Percentiles rank a stretch among this genome's conserved stretches.
These are phyloP conservation scores for Aspergillus saccharolyticus DNA, from an alignment of 495 filamentous ascomycete species.

Conservation along the genomic window DNA sequence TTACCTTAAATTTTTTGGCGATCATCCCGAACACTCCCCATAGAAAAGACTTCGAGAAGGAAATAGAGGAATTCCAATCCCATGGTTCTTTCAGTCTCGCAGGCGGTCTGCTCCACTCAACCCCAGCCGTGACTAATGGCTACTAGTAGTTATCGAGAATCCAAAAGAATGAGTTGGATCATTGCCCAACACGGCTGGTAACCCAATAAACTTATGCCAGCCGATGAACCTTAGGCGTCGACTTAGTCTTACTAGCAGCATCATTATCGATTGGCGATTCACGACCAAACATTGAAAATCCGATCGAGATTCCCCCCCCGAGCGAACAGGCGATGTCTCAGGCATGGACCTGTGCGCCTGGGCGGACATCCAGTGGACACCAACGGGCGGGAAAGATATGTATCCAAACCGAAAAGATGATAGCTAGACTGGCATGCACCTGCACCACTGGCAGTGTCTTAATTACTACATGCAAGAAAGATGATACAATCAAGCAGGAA, in stretches of 20 bases:
- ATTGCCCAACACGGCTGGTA: not conserved
- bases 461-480: too few relatives aligned
- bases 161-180: not conserved
- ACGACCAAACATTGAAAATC: not conserved
- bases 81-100: not conserved
- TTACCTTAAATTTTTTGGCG: not conserved
- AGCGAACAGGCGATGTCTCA: not conserved
- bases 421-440: too few relatives aligned
- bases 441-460: too few relatives aligned
- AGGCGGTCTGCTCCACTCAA: not conserved
- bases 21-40: not conserved
- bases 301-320: not conserved
- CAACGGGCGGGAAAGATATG: not conserved
- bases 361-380: not conserved
- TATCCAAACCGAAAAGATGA: not conserved
- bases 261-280: too few relatives aligned
- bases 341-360: not conserved
- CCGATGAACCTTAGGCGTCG: not conserved
- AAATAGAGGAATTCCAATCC: not conserved
- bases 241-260: not conserved
- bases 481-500: not conserved
- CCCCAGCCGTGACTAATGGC: not conserved
- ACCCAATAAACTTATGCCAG: not conserved
- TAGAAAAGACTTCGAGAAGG: not conserved
- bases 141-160: too few relatives aligned